phyloP scores from a whole-genome alignment of 345 rosid genomes.

The Eucalyptus pauciflora region DNA sequence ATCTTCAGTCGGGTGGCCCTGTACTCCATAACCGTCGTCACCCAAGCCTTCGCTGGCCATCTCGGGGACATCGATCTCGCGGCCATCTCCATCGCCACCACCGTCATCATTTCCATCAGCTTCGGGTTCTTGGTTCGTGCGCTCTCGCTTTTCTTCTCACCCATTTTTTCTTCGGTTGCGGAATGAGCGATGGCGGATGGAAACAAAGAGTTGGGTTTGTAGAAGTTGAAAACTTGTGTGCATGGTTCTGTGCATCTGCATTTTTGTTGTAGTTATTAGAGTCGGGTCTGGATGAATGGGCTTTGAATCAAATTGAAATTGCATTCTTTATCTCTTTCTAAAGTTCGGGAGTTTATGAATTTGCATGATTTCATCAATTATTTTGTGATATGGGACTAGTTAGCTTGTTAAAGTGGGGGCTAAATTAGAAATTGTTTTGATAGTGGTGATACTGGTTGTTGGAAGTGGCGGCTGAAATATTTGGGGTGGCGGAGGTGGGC shows the following conservation, averaged over 20 bases:
- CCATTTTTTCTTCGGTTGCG: not conserved
- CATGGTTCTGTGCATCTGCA: not conserved
- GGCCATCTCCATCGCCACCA: constrained; percentile 43
- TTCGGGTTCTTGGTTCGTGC: constrained; percentile 37
- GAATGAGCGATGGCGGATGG: not conserved
- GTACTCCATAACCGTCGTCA: constrained; percentile 37
- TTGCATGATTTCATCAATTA: not conserved
- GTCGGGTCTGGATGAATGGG: not conserved
- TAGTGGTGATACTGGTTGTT: not conserved
- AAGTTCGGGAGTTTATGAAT: not conserved
- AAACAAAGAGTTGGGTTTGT: not conserved
- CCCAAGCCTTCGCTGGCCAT: constrained; percentile 39
- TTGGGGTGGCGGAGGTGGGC: not conserved
- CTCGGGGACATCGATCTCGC: constrained; percentile 40
- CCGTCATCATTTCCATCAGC: constrained; percentile 28
- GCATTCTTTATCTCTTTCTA: not conserved
- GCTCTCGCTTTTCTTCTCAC: not conserved
- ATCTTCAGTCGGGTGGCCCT: constrained; percentile 43
- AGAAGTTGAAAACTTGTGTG: not conserved
- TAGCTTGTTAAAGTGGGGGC: not conserved
- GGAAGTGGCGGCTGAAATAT: not conserved
- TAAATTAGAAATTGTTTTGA: not conserved
- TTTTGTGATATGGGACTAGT: not conserved
- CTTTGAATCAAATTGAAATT: not conserved
- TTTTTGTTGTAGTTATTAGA: not conserved